These are phyloP conservation scores for Lentinula detonsa DNA, from an alignment of 768 basidiomycete genomes.

Conservation along the genomic window DNA sequence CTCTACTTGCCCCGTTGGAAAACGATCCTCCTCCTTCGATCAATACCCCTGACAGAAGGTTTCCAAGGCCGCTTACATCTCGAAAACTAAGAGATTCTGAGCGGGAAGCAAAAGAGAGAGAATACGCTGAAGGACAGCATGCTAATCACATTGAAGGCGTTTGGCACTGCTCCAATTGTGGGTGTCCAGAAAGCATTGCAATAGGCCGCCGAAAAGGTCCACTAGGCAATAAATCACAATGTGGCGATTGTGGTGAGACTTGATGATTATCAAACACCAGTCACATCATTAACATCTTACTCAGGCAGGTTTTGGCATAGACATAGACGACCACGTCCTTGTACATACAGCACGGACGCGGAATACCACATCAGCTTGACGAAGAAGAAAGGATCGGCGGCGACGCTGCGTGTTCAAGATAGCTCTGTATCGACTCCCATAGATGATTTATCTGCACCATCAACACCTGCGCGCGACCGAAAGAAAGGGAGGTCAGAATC, in stretches of 20 bases:
- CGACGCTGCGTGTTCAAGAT: constrained; percentile 40
- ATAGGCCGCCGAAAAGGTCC: too few relatives aligned
- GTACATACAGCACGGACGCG: too few relatives aligned
- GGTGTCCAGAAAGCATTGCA: too few relatives aligned
- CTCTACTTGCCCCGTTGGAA: constrained; percentile 54
- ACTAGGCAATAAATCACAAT: too few relatives aligned
- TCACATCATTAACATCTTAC: too few relatives aligned
- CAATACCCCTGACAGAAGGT: constrained; percentile 31
- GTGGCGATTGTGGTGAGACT: too few relatives aligned
- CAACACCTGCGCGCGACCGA: constrained; percentile 42
- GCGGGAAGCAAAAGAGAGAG: constrained; percentile 77
- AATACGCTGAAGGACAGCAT: constrained; percentile 79
- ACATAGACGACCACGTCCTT: too few relatives aligned
- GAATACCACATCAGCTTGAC: too few relatives aligned
- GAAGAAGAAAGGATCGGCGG: too few relatives aligned
- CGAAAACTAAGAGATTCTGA: constrained; percentile 71
- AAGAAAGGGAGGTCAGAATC: constrained; percentile 29
- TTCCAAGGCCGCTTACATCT: constrained; percentile 42
- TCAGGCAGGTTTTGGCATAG: too few relatives aligned
- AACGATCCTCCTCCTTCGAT: constrained; percentile 48
- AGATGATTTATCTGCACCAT: constrained; percentile 38
- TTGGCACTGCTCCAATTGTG: too few relatives aligned
- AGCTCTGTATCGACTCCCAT: constrained; percentile 32
- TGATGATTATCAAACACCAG: too few relatives aligned
- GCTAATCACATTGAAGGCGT: constrained; percentile 72